Evolutionary conservation across 116 monocot genomes (phyloP).

Genomic region (Iris pallida): DNA sequence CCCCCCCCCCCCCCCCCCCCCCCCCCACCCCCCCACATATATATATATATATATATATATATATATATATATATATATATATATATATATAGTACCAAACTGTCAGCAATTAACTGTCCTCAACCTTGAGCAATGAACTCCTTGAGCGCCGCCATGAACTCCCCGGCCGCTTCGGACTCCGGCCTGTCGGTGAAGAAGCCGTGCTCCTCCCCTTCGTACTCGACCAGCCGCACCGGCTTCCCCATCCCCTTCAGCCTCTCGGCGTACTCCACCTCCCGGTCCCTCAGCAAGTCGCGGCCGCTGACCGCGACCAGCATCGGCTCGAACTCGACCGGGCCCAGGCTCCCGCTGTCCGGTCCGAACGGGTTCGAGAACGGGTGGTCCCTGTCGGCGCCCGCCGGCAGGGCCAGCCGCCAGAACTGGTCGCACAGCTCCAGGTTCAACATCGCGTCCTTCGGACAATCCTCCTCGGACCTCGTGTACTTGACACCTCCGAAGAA

Average conservation of each 20-base stretch:
- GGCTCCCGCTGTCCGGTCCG: constrained; percentile 21
- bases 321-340: constrained; percentile 18
- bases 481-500: constrained; percentile 36
- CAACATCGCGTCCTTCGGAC: constrained; percentile 45
- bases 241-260: constrained; percentile 34
- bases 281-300: constrained; percentile 38
- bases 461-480: constrained; percentile 37
- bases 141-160: constrained; percentile 16
- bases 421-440: constrained; percentile 33
- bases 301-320: constrained; percentile 46
- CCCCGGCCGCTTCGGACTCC: constrained; percentile 18
- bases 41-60: no score
- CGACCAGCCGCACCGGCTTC: constrained; percentile 39
- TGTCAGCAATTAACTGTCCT: no score
- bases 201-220: constrained; percentile 39
- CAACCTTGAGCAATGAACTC: no score
- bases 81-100: no score
- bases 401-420: constrained; percentile 48
- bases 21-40: no score
- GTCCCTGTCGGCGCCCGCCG: constrained; percentile 34
- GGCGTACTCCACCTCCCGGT: constrained; percentile 35
- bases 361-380: constrained; percentile 49
- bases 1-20: no score
- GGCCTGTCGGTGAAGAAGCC: constrained; percentile 39
- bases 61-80: no score